phyloP scores from a whole-genome alignment of 441 rosid genomes.

The Raphanus hybrid region DNA sequence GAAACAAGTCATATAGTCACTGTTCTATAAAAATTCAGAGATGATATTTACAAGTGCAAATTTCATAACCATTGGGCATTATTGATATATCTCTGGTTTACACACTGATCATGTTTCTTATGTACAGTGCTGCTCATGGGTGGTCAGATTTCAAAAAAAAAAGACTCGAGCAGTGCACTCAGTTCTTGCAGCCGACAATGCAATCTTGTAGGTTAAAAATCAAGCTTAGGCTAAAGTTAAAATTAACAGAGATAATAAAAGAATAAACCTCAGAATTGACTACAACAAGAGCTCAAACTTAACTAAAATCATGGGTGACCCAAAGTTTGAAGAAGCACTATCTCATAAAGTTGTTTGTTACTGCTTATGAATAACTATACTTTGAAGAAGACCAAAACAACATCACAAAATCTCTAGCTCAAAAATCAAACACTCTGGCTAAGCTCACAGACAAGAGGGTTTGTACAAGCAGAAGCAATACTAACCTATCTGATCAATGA shows the following conservation, averaged over 20 bases:
- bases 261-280: not conserved
- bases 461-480: not conserved
- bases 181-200: conserved; percentile 1
- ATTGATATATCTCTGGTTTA: not conserved
- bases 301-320: not conserved
- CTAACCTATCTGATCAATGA: not conserved
- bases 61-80: not conserved
- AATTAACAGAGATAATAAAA: not conserved
- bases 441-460: not conserved
- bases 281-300: not conserved
- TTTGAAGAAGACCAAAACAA: not conserved
- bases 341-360: not conserved
- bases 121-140: conserved; percentile 1
- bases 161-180: not conserved
- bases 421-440: not conserved
- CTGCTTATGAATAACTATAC: not conserved
- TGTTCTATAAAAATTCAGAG: not conserved
- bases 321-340: not conserved
- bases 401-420: not conserved
- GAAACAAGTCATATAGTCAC: not conserved
- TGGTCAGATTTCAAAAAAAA: not conserved
- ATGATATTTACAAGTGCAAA: not conserved
- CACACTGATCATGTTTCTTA: not conserved
- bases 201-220: not conserved
- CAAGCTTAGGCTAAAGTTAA: not conserved